Base-by-base conservation (phyloP, 257 asterid genomes). In the Primulina eburnea region DNA sequence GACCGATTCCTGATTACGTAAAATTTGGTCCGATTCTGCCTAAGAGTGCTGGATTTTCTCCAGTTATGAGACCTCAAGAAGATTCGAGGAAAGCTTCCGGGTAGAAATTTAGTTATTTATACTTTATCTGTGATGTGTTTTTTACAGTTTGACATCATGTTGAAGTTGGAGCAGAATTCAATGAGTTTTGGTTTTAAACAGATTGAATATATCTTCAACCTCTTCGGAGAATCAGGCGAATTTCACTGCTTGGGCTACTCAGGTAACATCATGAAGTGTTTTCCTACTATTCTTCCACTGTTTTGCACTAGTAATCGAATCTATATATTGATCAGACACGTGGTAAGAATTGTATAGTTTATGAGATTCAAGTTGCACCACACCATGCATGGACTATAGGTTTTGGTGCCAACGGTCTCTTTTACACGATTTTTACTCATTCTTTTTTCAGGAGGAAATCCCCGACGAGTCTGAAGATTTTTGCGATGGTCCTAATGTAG, bases 21-120 rank as follows among this genome's bases (percentile, higher is more conserved):
- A 88, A 88, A 76, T 90, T 90, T 71, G 97, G 97, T 4, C 97
- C 97, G 0, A 85, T 88, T 68, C 75, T 86, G 78, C 92, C 96
- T 11, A 88, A 83, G 79, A 85, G 89, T 59, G 96, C 97, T 30
- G 97, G 94, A 3, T 90, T 90, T 77, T 81, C 91, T 68, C 86
- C 84, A 0, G 77, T 84, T 29, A 30, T 77, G 65, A 81, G 76
- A 62, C 73, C 77, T 26, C 78, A 76, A 71, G 82, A 80, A 30
- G 73, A 69, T 26, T 34, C 77, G 11, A 50, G 70, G 21, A 84
- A 62, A 72, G 77, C 72, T 60, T 71, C 86, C 8, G 80, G 90
- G 92, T 83, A 16, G 66, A 50, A 8, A 58, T 58, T 58, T 24
- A 14, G 33, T 58, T 21, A 28, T 58, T 58, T 21, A 11, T 20